Percentiles rank a stretch among this genome's conserved stretches.
phyloP scores from a whole-genome alignment of 2,329 filamentous ascomycete genomes.

The Aspergillus fructus region DNA sequence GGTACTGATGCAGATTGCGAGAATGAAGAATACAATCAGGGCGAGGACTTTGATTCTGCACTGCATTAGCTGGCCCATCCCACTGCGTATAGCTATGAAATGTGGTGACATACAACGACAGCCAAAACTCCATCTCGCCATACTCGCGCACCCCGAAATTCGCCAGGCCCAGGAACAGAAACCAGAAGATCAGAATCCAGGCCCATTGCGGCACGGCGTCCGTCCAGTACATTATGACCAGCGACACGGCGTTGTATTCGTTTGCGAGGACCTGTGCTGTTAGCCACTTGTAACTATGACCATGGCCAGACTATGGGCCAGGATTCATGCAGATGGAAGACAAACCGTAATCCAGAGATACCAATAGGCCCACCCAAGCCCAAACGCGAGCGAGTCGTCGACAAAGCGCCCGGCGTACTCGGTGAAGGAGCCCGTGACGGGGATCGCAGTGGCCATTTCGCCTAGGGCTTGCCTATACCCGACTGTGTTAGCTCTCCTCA shows the following conservation, averaged over 20 bases:
- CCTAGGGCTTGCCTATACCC: constrained; percentile 39
- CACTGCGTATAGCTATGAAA: background rate
- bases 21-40: constrained; percentile 75
- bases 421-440: constrained; percentile 72
- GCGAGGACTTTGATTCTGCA: constrained; percentile 62
- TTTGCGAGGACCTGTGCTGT: constrained; percentile 5
- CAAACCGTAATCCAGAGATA: constrained; percentile 66
- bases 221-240: constrained; percentile 75
- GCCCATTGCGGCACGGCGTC: constrained; percentile 57
- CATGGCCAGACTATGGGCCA: no score
- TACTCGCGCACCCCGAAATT: constrained; percentile 70
- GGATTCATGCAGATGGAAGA: constrained; percentile 44
- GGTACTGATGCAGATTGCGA: constrained; percentile 71
- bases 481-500: no score
- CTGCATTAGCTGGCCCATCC: background rate
- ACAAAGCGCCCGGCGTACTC: constrained; percentile 77
- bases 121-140: constrained; percentile 73
- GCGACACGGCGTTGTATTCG: constrained; percentile 11
- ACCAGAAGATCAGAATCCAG: constrained; percentile 72
- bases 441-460: constrained; percentile 75
- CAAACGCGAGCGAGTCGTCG: constrained; percentile 67
- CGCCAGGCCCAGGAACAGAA: constrained; percentile 66
- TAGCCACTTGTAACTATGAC: no score
- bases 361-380: constrained; percentile 80
- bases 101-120: constrained; percentile 54